Base-by-base conservation (phyloP, 129 eudicot species). In the Saussurea involucrata region DNA sequence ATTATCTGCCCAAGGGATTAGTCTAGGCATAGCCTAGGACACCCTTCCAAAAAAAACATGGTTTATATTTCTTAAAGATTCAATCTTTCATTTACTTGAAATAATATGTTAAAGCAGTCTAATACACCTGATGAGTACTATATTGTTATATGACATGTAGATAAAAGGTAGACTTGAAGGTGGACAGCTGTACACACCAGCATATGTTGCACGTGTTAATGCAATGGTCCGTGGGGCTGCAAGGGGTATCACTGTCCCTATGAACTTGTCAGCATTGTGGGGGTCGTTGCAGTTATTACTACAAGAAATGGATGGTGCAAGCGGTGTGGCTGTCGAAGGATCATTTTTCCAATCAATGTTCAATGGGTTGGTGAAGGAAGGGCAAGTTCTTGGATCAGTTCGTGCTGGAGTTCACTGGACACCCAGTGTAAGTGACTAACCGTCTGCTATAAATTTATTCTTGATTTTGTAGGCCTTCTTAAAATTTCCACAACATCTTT, bases 351-450 rank as follows among this genome's bases (percentile, higher is more conserved):
- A 95, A 74, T 87, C 99, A 71, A 81, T 95, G 91, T 92, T 95
- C 65, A 95, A 92, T 88, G 91, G 96, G 24, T 74, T 92, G 85
- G 99, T 95, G 79, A 95, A 92, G 86, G 95, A 87, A 68, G 88
- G 89, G 31, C 91, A 89, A 64, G 86, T 92, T 79, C 97, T 95
- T 80, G 99, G 99, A 21, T 92, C 97, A 4, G 85, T 95, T 86
- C 99, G 99, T 65, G 97, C 99, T 76, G 99, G 99, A 85, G 96
- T 95, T 73, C 97, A 95, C 71, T 95, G 99, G 99, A 95, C 99
- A 20, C 99, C 99, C 36, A 80, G 87, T 66, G 99, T 95, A 84
- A 31, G 97, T 78, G 42, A 78, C 65, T 31, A 37, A 66, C 36
- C 8, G 61, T n/a, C 37, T 11, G 33, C 32, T 71, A 15, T 22